Percentiles rank a stretch among this genome's conserved stretches.
Conservation (phyloP, 1,284 basidiomycete species). For the Moesziomyces globuligerus region DNA sequence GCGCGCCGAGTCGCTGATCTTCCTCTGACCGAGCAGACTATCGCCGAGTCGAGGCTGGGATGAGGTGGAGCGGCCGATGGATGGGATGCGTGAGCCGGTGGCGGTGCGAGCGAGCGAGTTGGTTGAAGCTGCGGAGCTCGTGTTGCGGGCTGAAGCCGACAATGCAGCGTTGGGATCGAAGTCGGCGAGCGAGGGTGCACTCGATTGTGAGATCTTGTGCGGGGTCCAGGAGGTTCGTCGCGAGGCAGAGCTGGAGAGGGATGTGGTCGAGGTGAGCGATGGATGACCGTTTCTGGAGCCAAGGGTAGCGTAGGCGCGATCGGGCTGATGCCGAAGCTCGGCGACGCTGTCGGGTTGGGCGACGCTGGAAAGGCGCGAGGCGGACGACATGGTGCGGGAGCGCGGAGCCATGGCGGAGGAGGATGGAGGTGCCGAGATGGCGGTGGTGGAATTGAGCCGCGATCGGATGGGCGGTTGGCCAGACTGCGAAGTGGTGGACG, state of each 20-base stretch:
- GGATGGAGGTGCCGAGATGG: slow-evolving; percentile 12
- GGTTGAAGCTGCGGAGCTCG: not conserved
- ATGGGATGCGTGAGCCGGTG: slow-evolving; percentile 39
- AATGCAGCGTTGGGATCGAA: slow-evolving; percentile 26
- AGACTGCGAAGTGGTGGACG: slow-evolving; percentile 7
- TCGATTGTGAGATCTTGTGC: slow-evolving; percentile 17
- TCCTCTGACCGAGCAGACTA: slow-evolving; percentile 42
- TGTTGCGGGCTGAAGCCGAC: not conserved
- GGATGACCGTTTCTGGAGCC: slow-evolving; percentile 14
- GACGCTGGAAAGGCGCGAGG: not conserved
- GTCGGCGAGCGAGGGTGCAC: slow-evolving; percentile 15
- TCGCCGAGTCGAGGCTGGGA: slow-evolving; percentile 45
- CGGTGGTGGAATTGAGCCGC: slow-evolving; percentile 33
- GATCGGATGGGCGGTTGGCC: slow-evolving; percentile 10
- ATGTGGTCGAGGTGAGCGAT: slow-evolving; percentile 7
- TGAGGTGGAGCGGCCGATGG: slow-evolving; percentile 31
- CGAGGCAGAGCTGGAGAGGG: slow-evolving; percentile 6
- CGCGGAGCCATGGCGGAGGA: slow-evolving; percentile 17
- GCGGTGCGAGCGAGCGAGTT: slow-evolving; percentile 19
- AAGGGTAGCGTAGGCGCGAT: slow-evolving; percentile 24
- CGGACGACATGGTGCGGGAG: slow-evolving; percentile 33
- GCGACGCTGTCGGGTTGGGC: slow-evolving; percentile 1
- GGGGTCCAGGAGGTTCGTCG: slow-evolving; percentile 41
- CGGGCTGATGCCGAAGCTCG: slow-evolving; percentile 9
- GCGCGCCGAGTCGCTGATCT: slow-evolving; percentile 37